These are phyloP conservation scores for Oryza australiensis DNA, from an alignment of 176 grass and related monocot species.

Conservation along the genomic window DNA sequence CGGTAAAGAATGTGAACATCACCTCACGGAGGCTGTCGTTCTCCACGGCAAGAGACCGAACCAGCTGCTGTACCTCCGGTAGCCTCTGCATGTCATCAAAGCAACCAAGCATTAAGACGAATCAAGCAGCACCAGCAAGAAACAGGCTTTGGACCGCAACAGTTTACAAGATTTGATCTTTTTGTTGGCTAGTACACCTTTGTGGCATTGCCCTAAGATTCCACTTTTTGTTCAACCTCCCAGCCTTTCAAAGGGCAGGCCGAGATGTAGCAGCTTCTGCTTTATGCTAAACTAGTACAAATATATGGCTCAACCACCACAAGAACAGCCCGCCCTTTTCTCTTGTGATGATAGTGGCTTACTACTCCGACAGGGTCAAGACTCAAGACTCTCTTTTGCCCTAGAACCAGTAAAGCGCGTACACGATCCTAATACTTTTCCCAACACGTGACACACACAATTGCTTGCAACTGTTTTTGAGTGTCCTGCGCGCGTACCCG, in stretches of 20 bases:
- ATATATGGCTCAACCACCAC: conserved; percentile 41
- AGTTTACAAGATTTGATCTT: conserved; percentile 2
- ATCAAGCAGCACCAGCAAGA: neutral
- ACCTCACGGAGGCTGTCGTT: conserved; percentile 54
- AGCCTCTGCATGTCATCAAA: conserved; percentile 45
- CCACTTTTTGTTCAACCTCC: conserved; percentile 21
- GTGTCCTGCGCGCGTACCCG: neutral
- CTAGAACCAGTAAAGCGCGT: conserved; percentile 29
- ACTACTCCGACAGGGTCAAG: conserved; percentile 11
- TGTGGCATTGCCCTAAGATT: conserved; percentile 46
- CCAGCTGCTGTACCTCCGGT: conserved; percentile 58
- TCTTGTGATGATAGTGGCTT: neutral
- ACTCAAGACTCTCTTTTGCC: conserved; percentile 6
- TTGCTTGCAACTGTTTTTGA: neutral
- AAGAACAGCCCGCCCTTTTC: conserved; percentile 5
- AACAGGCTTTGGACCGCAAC: neutral
- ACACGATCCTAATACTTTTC: conserved; percentile 21
- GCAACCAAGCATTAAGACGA: conserved; percentile 17
- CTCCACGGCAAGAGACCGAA: conserved; percentile 51
- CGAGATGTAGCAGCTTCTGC: conserved; percentile 26
- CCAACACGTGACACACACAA: neutral
- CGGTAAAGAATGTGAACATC: neutral
- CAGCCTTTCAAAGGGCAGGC: conserved; percentile 32
- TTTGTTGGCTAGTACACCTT: conserved; percentile 21
- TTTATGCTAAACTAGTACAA: conserved; percentile 47